Percentiles rank a stretch among this genome's conserved stretches.
phyloP scores from a whole-genome alignment of 371 early-diverging fungal genomes.

The Saksenaea vasiformis region DNA sequence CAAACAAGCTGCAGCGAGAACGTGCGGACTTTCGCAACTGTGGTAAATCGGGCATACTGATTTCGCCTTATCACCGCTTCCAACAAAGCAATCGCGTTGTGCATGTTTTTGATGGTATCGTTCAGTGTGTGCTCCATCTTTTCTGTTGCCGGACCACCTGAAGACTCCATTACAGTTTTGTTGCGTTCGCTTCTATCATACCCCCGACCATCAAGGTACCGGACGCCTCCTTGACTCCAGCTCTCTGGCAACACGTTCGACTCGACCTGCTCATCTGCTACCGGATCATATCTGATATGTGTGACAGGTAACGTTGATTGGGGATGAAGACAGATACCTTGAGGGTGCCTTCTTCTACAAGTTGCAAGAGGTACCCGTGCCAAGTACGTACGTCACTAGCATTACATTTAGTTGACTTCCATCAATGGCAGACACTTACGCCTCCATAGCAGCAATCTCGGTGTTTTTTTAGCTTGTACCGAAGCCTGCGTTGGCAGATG shows the following conservation, averaged over 20 bases:
- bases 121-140: conserved; percentile 5
- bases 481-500: not conserved
- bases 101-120: conserved; percentile 9
- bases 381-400: not conserved
- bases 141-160: not conserved
- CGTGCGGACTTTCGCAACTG: not conserved
- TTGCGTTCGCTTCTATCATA: not conserved
- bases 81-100: conserved; percentile 1
- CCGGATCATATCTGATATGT: not conserved
- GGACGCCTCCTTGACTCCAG: not conserved
- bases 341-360: not conserved
- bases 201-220: conserved; percentile 4
- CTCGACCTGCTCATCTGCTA: conserved; percentile 4
- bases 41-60: conserved; percentile 2
- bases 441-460: not conserved
- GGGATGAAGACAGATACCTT: not conserved
- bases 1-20: conserved; percentile 4
- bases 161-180: not conserved
- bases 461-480: not conserved
- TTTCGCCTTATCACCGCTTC: conserved; percentile 5
- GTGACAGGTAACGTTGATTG: not conserved
- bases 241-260: not conserved
- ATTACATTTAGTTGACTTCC: not conserved
- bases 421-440: not conserved
- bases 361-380: not conserved